Conservation (phyloP, 169 alveolate species). For the Cyclospora cayetanensis region DNA sequence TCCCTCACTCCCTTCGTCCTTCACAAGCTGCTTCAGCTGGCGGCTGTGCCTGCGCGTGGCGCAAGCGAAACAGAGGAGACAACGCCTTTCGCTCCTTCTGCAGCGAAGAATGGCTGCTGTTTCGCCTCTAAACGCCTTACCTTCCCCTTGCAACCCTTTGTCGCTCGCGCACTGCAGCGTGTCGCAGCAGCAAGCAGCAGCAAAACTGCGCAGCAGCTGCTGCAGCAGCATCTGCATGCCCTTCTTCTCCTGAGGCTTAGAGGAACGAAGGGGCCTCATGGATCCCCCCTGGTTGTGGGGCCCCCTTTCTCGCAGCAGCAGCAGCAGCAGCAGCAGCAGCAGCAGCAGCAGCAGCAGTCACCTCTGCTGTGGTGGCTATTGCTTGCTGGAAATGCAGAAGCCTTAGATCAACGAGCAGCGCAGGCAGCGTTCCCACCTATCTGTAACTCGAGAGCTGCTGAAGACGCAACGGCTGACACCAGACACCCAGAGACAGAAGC, state of each 20-base stretch:
- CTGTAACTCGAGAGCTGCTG: neutral
- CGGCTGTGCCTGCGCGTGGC: conserved; percentile 6
- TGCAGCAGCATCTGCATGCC: conserved; percentile 27
- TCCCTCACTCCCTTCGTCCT: neutral
- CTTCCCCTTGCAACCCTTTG: conserved; percentile 18
- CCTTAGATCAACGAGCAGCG: conserved; percentile 5
- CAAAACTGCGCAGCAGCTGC: conserved; percentile 51
- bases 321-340: conserved; percentile 34
- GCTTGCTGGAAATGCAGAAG: conserved; percentile 37
- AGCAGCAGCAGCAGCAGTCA: conserved; percentile 5
- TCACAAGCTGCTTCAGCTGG: conserved; percentile 41
- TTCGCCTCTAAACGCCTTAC: no score
- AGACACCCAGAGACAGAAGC: neutral
- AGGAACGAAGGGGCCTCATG: conserved; percentile 1
- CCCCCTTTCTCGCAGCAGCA: conserved; percentile 6
- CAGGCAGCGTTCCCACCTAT: neutral
- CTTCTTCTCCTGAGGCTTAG: conserved; percentile 46
- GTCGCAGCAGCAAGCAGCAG: conserved; percentile 27
- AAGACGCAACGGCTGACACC: neutral
- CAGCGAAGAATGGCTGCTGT: no score
- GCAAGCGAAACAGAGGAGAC: neutral
- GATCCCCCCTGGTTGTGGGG: conserved; percentile 1
- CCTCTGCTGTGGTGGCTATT: conserved; percentile 27
- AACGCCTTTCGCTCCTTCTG: neutral
- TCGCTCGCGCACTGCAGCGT: conserved; percentile 21